Conservation (phyloP, 768 basidiomycete species). For the Pulveroboletus sp. region DNA sequence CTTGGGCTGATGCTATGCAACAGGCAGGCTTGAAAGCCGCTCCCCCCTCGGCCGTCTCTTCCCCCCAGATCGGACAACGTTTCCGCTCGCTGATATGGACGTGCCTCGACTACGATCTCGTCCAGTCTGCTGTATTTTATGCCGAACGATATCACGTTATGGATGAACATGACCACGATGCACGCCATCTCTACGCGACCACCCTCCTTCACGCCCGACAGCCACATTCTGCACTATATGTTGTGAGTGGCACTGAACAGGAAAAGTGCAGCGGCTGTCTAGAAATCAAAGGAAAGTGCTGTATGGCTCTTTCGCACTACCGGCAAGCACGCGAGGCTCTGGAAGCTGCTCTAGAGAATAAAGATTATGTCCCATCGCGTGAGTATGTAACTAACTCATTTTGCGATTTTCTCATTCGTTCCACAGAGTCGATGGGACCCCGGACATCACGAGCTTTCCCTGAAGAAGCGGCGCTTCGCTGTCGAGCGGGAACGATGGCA, state of each 20-base stretch:
- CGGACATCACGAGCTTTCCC: conserved; percentile 59
- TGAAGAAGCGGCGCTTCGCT: conserved; percentile 68
- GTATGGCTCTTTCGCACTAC: conserved; percentile 65
- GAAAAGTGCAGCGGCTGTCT: conserved; percentile 69
- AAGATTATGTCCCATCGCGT: conserved; percentile 55
- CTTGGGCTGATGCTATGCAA: conserved; percentile 48
- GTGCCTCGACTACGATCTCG: conserved; percentile 77
- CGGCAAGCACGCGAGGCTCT: conserved; percentile 73
- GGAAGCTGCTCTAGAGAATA: conserved; percentile 55
- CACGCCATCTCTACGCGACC: conserved; percentile 81
- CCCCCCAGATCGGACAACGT: conserved; percentile 60
- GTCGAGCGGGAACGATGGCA: conserved; percentile 73
- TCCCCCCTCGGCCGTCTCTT: conserved; percentile 37
- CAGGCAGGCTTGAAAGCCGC: conserved; percentile 40
- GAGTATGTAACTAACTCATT: conserved; percentile 27
- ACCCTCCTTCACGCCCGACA: conserved; percentile 67
- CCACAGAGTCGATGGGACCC: conserved; percentile 51
- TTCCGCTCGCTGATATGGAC: conserved; percentile 76
- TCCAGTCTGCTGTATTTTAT: conserved; percentile 81
- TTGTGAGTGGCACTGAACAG: conserved; percentile 62
- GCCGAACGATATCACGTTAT: conserved; percentile 79
- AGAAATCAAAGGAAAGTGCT: conserved; percentile 77
- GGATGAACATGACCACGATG: conserved; percentile 69
- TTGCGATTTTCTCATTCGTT: conserved; percentile 12
- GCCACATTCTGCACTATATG: conserved; percentile 67